A percentile compares a stretch with the other conserved stretches of the same genome.
These are phyloP conservation scores for Fomitopsis betulina DNA, from an alignment of 1,284 basidiomycete species.

Conservation along the genomic window DNA sequence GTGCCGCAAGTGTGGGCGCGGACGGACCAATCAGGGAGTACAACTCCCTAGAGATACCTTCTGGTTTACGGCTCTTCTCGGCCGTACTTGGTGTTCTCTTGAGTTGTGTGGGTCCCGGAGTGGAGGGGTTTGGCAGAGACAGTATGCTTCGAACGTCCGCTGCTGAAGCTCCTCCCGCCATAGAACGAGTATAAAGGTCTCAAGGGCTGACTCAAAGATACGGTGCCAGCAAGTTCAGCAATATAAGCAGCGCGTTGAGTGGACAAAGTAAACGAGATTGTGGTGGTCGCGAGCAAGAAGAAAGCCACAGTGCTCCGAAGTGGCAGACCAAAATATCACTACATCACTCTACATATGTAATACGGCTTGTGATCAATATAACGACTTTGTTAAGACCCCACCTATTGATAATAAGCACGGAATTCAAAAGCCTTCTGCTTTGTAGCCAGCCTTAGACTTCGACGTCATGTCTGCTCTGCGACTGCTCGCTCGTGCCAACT, in stretches of 20 bases:
- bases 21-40: slow-evolving; percentile 93
- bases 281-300: neutral
- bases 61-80: slow-evolving; percentile 56
- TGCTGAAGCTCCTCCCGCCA: slow-evolving; percentile 47
- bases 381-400: neutral
- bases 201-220: neutral
- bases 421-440: no score
- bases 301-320: neutral
- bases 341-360: neutral
- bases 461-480: slow-evolving; percentile 1
- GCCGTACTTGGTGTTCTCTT: slow-evolving; percentile 34
- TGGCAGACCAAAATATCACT: neutral
- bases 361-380: neutral
- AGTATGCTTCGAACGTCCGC: slow-evolving; percentile 83
- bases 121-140: slow-evolving; percentile 42
- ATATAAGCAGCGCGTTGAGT: neutral
- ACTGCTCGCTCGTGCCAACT: neutral
- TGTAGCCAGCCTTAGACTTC: neutral
- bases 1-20: slow-evolving; percentile 76
- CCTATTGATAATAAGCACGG: no score
- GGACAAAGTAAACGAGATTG: neutral
- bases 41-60: slow-evolving; percentile 91
- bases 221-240: neutral
- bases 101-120: slow-evolving; percentile 36
- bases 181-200: neutral